A percentile compares a stretch with the other conserved stretches of the same genome.
Evolutionary conservation across 257 asterid genomes (phyloP).

Genomic region (Datura wrightii): DNA sequence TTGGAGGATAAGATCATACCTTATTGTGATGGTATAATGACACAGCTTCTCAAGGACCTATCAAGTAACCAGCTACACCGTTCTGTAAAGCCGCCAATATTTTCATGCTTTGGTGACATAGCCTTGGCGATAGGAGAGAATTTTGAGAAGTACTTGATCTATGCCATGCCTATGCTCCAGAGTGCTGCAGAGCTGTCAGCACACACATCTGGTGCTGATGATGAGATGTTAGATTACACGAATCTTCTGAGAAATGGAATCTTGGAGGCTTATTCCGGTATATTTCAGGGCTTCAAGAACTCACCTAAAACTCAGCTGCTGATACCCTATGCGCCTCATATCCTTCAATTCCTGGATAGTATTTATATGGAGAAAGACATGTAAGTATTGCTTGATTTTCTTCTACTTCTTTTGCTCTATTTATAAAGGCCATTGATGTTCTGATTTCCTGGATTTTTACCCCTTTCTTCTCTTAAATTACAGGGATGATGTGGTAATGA

Average conservation of each 20-base stretch:
- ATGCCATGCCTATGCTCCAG: slow-evolving; percentile 89
- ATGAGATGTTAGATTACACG: slow-evolving; percentile 71
- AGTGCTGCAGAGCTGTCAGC: slow-evolving; percentile 84
- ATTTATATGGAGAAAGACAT: slow-evolving; percentile 76
- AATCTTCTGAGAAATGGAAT: slow-evolving; percentile 77
- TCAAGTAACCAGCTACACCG: slow-evolving; percentile 80
- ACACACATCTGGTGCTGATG: slow-evolving; percentile 67
- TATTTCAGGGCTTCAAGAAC: slow-evolving; percentile 81
- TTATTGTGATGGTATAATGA: slow-evolving; percentile 84
- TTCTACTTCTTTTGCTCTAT: background rate
- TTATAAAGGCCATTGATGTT: background rate
- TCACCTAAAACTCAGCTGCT: slow-evolving; percentile 75
- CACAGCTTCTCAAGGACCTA: slow-evolving; percentile 72
- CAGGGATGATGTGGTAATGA: slow-evolving; percentile 94
- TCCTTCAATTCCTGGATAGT: slow-evolving; percentile 79
- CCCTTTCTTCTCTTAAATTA: slow-evolving; percentile 17
- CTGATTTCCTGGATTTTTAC: background rate
- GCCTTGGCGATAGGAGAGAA: slow-evolving; percentile 81
- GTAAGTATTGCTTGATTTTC: slow-evolving; percentile 46
- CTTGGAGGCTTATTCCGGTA: slow-evolving; percentile 84
- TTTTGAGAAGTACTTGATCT: slow-evolving; percentile 78
- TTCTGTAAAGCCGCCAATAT: slow-evolving; percentile 84
- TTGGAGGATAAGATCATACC: slow-evolving; percentile 73
- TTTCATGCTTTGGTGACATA: slow-evolving; percentile 88
- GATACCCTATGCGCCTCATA: slow-evolving; percentile 74